Evolutionary conservation across 2,329 filamentous ascomycete species (phyloP), one percentile per base, ranked within the genome.

Genomic region (Aspergillus candidus): DNA sequence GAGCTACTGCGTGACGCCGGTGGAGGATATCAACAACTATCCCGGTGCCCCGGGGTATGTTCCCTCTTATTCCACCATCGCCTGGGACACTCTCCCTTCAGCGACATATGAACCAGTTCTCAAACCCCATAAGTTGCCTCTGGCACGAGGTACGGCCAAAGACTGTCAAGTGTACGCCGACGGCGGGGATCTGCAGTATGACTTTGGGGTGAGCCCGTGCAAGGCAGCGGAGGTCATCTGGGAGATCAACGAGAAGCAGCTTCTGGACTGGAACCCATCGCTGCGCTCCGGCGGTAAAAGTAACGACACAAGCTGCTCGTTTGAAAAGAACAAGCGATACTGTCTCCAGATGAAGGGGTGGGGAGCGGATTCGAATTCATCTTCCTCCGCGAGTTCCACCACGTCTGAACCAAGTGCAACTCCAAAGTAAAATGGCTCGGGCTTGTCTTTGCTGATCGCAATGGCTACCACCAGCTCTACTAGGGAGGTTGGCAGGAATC

Each of bases 11-110:
- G 42, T 50, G 6, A 4, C 27, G 5, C 39, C 48, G 3, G 42
- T 50, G 3, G 45, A 43, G 2, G 41, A 46, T 11, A 50, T 48
- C 4, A 12, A 27, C 18, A 46, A 38, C 18, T 50, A 50, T 12
- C 39, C 46, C 17, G 41, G 40, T n/a, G 37, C 38, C 12, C 44
- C 35, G 4, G 38, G 44, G 11, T 30, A 45, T 8, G 38, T 40
- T 4, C 33, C 43, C 17, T 34, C 43, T 10, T 32, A 22, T 34
- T 41, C 43, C 6, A n/a, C 32, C 4, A 15, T 38, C n/a, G 33
- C 43, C 29, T 46, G 33, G 38, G 27, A 32, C 30, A 33, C 13
- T 13, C 38, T 41, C 2, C 43, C 43, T 5, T 27, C 36, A 3
- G 43, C 43, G 27, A 46, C 43, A 4, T 46, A 41, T 30, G 38